Percentiles rank a stretch among this genome's conserved stretches.
These are phyloP conservation scores for Puccinia novopanici DNA, from an alignment of 1,284 basidiomycete species.

Conservation along the genomic window DNA sequence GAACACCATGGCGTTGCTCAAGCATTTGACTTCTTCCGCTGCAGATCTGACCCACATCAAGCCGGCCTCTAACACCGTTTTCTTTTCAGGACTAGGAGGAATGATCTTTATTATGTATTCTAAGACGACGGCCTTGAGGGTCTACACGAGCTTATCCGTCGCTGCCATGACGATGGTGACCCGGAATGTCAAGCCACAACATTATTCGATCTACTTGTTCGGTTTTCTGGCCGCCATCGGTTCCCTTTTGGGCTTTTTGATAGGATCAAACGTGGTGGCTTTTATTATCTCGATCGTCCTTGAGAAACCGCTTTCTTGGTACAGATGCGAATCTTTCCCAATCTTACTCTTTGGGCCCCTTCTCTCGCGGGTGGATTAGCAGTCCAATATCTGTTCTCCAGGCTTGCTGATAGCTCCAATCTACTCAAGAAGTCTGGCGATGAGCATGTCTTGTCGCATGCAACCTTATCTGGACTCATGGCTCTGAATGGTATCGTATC, in stretches of 20 bases:
- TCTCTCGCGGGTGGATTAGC: slow-evolving; percentile 71
- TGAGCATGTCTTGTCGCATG: slow-evolving; percentile 38
- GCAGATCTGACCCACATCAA: slow-evolving; percentile 69
- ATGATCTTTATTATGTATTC: slow-evolving; percentile 72
- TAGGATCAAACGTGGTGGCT: slow-evolving; percentile 74
- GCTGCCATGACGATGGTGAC: slow-evolving; percentile 52
- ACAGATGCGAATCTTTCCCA: slow-evolving; percentile 50
- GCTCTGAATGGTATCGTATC: slow-evolving; percentile 33
- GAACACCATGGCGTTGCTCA: slow-evolving; percentile 80
- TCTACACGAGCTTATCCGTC: slow-evolving; percentile 66
- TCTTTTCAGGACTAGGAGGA: slow-evolving; percentile 72
- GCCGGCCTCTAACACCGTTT: slow-evolving; percentile 66
- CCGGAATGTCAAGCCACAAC: slow-evolving; percentile 30
- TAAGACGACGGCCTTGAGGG: slow-evolving; percentile 69
- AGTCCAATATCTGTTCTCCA: slow-evolving; percentile 72
- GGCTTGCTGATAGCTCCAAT: slow-evolving; percentile 71
- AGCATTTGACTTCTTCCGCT: slow-evolving; percentile 68
- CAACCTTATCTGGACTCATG: slow-evolving; percentile 36
- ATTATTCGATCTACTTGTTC: slow-evolving; percentile 51
- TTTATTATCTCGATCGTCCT: slow-evolving; percentile 69
- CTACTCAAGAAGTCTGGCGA: slow-evolving; percentile 51
- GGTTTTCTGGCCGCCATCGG: slow-evolving; percentile 54
- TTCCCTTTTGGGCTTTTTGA: slow-evolving; percentile 61
- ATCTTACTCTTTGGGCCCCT: slow-evolving; percentile 35
- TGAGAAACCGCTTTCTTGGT: slow-evolving; percentile 64